Evolutionary conservation across 1,139 yeast genomes (phyloP).

Genomic region (Arxiozyma bovina): DNA sequence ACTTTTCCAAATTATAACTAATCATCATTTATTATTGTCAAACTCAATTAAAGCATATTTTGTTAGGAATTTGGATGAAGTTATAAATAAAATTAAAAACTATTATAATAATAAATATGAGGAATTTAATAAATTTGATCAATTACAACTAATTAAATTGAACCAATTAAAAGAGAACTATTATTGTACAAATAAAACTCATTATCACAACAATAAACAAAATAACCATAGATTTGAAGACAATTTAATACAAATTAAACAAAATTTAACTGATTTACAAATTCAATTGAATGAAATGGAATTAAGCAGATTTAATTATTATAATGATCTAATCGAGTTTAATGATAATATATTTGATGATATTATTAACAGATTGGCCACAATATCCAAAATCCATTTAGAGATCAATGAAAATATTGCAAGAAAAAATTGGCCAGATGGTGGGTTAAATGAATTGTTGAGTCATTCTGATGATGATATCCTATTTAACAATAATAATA

Average conservation of each 20-base stretch:
- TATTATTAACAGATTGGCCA: slow-evolving; percentile 49
- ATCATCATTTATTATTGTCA: slow-evolving; percentile 69
- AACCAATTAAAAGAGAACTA: neutral
- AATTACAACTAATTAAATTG: neutral
- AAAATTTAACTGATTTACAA: slow-evolving; percentile 58
- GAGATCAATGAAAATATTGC: slow-evolving; percentile 78
- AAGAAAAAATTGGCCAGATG: slow-evolving; percentile 79
- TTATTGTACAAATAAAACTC: neutral
- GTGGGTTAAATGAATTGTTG: slow-evolving; percentile 64
- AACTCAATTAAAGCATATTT: neutral
- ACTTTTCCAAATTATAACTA: slow-evolving; percentile 64
- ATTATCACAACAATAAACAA: neutral
- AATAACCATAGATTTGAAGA: neutral
- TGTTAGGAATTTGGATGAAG: neutral
- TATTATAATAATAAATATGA: neutral
- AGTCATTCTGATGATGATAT: slow-evolving; percentile 36
- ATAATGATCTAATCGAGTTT: slow-evolving; percentile 48
- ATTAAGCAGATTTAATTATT: slow-evolving; percentile 63
- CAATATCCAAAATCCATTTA: slow-evolving; percentile 67
- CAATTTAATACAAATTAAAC: slow-evolving; percentile 48
- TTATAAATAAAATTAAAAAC: neutral
- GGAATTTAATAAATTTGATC: neutral
- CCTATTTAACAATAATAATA: neutral
- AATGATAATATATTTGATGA: slow-evolving; percentile 52
- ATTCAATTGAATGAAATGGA: slow-evolving; percentile 73